Conservation (phyloP, 371 early-diverging fungal genomes). For the Syncephalastrum contaminatum region DNA sequence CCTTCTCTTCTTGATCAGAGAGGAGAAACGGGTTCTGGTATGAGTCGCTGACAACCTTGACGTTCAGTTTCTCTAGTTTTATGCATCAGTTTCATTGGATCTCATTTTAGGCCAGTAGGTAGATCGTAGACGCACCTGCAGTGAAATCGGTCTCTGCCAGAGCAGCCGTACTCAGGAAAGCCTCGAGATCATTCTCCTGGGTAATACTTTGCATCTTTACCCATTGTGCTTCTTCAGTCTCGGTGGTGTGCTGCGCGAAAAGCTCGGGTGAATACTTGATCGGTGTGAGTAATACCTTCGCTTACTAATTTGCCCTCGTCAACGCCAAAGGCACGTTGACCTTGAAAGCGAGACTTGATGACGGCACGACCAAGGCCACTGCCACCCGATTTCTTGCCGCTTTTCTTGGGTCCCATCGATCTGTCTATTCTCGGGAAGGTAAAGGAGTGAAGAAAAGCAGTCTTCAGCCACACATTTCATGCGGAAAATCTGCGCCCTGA, state of each 20-base stretch:
- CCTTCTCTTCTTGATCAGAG: constrained; percentile 74
- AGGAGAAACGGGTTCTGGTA: constrained; percentile 84
- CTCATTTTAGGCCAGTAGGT: background rate
- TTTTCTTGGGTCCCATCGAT: no score
- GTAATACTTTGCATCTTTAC: constrained; percentile 93
- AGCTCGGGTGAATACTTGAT: background rate
- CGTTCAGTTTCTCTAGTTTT: constrained; percentile 75
- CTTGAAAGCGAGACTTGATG: constrained; percentile 89
- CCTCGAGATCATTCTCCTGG: constrained; percentile 95
- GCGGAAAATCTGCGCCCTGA: no score
- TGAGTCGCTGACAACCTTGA: constrained; percentile 78
- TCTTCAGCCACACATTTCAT: no score
- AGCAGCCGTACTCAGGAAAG: constrained; percentile 92
- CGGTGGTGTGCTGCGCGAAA: constrained; percentile 78
- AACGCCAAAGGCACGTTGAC: constrained; percentile 69
- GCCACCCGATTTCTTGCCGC: constrained; percentile 7
- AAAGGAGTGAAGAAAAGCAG: no score
- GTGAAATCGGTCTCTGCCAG: constrained; percentile 96
- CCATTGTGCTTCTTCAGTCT: constrained; percentile 83
- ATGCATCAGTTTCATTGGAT: background rate
- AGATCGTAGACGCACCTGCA: constrained; percentile 58
- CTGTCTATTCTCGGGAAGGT: no score
- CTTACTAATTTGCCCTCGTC: constrained; percentile 66
- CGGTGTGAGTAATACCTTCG: background rate
- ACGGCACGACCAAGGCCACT: constrained; percentile 85